Conservation (phyloP, 2,329 filamentous ascomycete species). For the Aureobasidium sp. region DNA sequence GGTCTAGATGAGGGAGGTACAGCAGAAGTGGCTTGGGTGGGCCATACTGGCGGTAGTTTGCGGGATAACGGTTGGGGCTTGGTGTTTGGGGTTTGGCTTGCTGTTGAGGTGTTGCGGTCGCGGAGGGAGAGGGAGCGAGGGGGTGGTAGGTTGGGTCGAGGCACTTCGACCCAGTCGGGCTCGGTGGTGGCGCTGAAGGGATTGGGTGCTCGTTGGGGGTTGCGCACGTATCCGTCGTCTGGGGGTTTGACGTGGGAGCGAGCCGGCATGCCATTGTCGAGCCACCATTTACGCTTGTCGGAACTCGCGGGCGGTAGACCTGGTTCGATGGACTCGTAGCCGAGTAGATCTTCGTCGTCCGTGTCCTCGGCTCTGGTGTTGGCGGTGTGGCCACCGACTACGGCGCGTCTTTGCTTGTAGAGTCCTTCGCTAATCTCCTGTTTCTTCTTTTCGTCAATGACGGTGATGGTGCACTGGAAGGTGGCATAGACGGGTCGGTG, state of each 20-base stretch:
- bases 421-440: conserved; percentile 66
- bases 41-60: conserved; percentile 15
- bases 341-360: conserved; percentile 73
- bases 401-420: conserved; percentile 60
- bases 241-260: conserved; percentile 66
- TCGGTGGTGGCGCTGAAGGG: conserved; percentile 70
- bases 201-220: conserved; percentile 69
- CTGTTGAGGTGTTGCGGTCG: conserved; percentile 16
- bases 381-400: conserved; percentile 58
- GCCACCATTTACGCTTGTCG: conserved; percentile 58
- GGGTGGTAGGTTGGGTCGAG: conserved; percentile 24
- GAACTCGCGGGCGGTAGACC: conserved; percentile 60
- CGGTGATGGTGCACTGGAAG: conserved; percentile 76
- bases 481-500: conserved; percentile 91
- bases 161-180: conserved; percentile 69
- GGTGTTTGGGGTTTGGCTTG: background rate
- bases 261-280: conserved; percentile 62
- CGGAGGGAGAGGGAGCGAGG: conserved; percentile 20
- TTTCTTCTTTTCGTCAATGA: conserved; percentile 68
- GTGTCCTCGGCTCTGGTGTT: conserved; percentile 51
- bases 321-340: conserved; percentile 76
- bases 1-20: background rate
- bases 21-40: background rate
- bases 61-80: background rate
- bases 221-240: conserved; percentile 55